A percentile compares a stretch with the other conserved stretches of the same genome.
Conservation (phyloP, 129 eudicot species). For the Tanacetum coccineum region DNA sequence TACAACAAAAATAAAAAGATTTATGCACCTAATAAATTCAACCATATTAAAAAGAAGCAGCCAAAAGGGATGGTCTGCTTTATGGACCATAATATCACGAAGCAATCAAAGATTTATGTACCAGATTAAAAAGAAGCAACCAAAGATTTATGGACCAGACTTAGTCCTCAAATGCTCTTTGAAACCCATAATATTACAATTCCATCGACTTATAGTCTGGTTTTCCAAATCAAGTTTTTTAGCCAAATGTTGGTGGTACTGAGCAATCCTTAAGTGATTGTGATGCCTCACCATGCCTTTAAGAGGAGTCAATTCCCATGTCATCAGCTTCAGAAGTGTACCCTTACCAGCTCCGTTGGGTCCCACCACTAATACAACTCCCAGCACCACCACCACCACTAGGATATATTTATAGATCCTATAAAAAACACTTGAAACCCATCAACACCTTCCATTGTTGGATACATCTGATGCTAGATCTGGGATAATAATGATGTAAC, state of each 20-base stretch:
- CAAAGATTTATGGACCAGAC: too few species aligned
- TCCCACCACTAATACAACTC: too few species aligned
- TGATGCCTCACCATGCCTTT: constrained; percentile 94
- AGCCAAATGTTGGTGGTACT: constrained; percentile 88
- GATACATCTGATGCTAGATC: too few species aligned
- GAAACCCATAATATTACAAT: constrained; percentile 85
- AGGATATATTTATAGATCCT: too few species aligned
- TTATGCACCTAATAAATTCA: too few species aligned
- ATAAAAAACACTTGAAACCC: too few species aligned
- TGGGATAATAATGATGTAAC: too few species aligned
- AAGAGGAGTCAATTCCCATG: constrained; percentile 63
- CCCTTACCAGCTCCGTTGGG: constrained; percentile 97
- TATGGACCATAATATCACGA: constrained; percentile 3
- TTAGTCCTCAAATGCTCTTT: constrained; percentile 72
- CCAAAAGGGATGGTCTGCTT: constrained; percentile 4
- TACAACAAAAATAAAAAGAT: too few species aligned
- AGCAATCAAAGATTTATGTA: neutral
- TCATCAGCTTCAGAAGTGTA: constrained; percentile 88
- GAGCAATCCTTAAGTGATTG: constrained; percentile 81
- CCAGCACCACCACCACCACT: too few species aligned
- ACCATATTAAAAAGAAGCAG: neutral
- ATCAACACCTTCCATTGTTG: too few species aligned
- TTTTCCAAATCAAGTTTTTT: constrained; percentile 85
- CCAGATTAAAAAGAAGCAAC: constrained; percentile 32
- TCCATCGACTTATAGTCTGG: constrained; percentile 78